Percentiles rank a stretch among this genome's conserved stretches.
These are phyloP conservation scores for Acacia melanoxylon DNA, from an alignment of 306 rosid genomes.

Conservation along the genomic window DNA sequence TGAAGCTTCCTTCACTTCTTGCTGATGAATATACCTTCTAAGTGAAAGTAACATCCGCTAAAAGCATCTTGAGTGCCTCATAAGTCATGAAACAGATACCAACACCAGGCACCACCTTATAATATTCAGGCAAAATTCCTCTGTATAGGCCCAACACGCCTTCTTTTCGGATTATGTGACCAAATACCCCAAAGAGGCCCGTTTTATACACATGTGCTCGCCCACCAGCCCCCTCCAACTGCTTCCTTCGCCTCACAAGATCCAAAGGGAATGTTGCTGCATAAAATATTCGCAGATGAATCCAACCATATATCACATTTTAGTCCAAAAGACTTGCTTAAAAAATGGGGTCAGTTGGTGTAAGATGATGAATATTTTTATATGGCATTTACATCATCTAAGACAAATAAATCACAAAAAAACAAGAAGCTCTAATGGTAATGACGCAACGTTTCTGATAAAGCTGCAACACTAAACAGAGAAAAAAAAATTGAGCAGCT, in stretches of 20 bases:
- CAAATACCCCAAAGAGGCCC: constrained; percentile 70
- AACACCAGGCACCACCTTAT: constrained; percentile 96
- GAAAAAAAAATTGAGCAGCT: not conserved
- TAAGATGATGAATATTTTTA: too few relatives aligned
- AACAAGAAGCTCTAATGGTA: not conserved
- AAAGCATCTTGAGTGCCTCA: constrained; percentile 76
- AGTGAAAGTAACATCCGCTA: constrained; percentile 51
- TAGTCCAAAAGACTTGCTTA: not conserved
- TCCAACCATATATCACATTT: constrained; percentile 19
- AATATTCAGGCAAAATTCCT: constrained; percentile 95
- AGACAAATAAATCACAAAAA: not conserved
- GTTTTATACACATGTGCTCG: constrained; percentile 88
- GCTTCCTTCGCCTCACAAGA: constrained; percentile 94
- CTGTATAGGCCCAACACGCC: constrained; percentile 82
- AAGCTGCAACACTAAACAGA: constrained; percentile 4
- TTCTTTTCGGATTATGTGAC: constrained; percentile 75
- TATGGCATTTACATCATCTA: too few relatives aligned
- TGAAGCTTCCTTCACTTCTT: constrained; percentile 24
- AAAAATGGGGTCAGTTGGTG: too few relatives aligned
- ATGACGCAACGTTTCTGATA: not conserved
- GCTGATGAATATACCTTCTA: constrained; percentile 28
- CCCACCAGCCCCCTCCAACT: constrained; percentile 96
- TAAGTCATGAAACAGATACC: constrained; percentile 99
- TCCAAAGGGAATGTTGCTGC: constrained; percentile 99
- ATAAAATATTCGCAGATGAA: constrained; percentile 30